Percentiles rank a stretch among this genome's conserved stretches.
These are phyloP conservation scores for Flueggea neowawraea DNA, from an alignment of 441 rosid genomes.

Conservation along the genomic window DNA sequence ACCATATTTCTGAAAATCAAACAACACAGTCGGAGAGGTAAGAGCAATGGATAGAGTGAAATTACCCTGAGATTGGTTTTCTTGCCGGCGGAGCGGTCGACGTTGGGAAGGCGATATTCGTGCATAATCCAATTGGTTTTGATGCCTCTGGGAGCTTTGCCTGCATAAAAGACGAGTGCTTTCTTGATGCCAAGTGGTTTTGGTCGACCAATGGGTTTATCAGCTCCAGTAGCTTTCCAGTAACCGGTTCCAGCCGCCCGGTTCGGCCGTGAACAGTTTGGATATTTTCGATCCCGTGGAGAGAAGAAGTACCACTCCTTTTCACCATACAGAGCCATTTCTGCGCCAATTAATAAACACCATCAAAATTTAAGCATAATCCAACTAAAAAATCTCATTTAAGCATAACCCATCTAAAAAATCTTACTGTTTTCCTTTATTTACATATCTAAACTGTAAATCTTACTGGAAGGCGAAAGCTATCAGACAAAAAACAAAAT, in stretches of 20 bases:
- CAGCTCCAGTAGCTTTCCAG: constrained; percentile 96
- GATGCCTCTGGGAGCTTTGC: constrained; percentile 83
- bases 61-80: constrained; percentile 61
- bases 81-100: constrained; percentile 62
- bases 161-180: constrained; percentile 88
- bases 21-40: background rate
- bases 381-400: too few species aligned
- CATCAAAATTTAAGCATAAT: background rate
- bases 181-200: constrained; percentile 82
- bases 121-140: constrained; percentile 99
- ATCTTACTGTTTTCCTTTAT: too few species aligned
- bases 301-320: constrained; percentile 98
- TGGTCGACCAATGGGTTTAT: constrained; percentile 88
- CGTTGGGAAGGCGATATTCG: constrained; percentile 88
- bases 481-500: too few species aligned
- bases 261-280: constrained; percentile 92
- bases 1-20: background rate
- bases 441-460: too few species aligned
- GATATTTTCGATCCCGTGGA: constrained; percentile 90
- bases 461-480: too few species aligned
- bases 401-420: too few species aligned
- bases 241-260: constrained; percentile 90
- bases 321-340: constrained; percentile 76
- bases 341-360: constrained; percentile 23
- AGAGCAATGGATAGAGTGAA: too few species aligned